Conservation (phyloP, 768 basidiomycete species). For the Scleroderma citrinum region DNA sequence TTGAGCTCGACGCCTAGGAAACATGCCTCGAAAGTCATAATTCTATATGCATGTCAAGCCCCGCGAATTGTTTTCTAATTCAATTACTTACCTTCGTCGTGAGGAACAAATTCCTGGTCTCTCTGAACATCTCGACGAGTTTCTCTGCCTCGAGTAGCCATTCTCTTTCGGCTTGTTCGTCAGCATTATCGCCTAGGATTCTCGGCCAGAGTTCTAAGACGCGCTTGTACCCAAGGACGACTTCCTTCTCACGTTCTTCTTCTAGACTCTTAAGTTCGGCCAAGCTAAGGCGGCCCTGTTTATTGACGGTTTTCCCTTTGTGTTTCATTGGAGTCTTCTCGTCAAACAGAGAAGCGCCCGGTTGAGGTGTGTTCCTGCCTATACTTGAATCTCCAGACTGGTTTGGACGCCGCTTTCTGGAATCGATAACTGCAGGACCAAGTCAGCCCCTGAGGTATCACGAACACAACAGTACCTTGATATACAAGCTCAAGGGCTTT, state of each 20-base stretch:
- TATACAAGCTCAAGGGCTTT: constrained; percentile 80
- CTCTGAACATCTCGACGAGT: constrained; percentile 83
- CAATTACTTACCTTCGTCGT: constrained; percentile 62
- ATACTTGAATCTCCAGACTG: constrained; percentile 15
- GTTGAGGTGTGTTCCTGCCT: constrained; percentile 14
- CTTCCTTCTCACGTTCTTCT: constrained; percentile 55
- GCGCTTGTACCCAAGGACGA: constrained; percentile 49
- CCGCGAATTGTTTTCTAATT: neutral
- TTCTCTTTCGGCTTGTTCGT: constrained; percentile 50
- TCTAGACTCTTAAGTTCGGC: constrained; percentile 59
- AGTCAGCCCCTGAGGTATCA: neutral
- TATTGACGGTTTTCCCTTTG: constrained; percentile 31
- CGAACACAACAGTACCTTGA: constrained; percentile 48
- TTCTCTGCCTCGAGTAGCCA: constrained; percentile 85
- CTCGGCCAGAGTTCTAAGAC: constrained; percentile 58
- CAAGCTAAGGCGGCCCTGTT: constrained; percentile 42
- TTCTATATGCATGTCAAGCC: constrained; percentile 25
- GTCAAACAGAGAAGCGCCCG: constrained; percentile 54
- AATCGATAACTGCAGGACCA: constrained; percentile 42
- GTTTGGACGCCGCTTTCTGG: constrained; percentile 38
- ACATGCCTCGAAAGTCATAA: constrained; percentile 66
- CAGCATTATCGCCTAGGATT: constrained; percentile 39
- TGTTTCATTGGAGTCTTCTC: constrained; percentile 41
- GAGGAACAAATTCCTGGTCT: constrained; percentile 79
- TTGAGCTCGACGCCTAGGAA: constrained; percentile 41